Evolutionary conservation across 1,139 yeast species (phyloP), one percentile per base, ranked within the genome.

Genomic region (Saccharomycopsis crataegensis): DNA sequence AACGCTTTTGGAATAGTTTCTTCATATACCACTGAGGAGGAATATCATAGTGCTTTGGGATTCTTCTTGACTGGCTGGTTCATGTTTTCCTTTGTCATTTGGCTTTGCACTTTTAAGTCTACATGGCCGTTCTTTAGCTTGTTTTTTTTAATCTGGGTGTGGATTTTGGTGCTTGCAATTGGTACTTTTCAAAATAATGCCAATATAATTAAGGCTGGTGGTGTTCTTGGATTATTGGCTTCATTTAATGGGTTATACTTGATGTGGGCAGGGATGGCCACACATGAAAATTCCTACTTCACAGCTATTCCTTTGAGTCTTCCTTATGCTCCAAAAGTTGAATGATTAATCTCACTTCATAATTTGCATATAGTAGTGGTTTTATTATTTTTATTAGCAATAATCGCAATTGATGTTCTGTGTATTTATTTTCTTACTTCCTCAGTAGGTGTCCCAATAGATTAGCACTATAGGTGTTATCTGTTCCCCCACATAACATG

Each of bases 191-290:
- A 75, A n/a, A 76, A 73, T 2, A 70, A 70, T 16, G 73, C 70
- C 6, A 70, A 70, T 16, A 70, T 75, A 6, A 70, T 72, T 47
- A 78, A 77, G 62, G 89, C 88, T n/a, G 91, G 88, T 57, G 93
- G 91, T 44, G 82, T 80, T 48, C 68, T 82, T 61, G 87, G 89
- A 34, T 69, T 83, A 40, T 64, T 83, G 47, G 76, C 86, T 16
- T 78, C 86, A 6, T 69, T 79, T 44, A 64, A 77, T 49, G 93
- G 87, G 4, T 82, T 83, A 72, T 83, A 76, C 65, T 69, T 70
- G 50, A 84, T 88, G 9, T 85, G 79, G 61, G 87, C 89, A 17
- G 88, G 87, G 74, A 71, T 83, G 49, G 85, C 87, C 34, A 80
- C 76, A 56, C 68, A 70, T 8, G 78, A 78, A 60, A 85, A 85